A percentile compares a stretch with the other conserved stretches of the same genome.
These are phyloP conservation scores for Begonia loranthoides DNA, from an alignment of 306 rosid genomes.

Conservation along the genomic window DNA sequence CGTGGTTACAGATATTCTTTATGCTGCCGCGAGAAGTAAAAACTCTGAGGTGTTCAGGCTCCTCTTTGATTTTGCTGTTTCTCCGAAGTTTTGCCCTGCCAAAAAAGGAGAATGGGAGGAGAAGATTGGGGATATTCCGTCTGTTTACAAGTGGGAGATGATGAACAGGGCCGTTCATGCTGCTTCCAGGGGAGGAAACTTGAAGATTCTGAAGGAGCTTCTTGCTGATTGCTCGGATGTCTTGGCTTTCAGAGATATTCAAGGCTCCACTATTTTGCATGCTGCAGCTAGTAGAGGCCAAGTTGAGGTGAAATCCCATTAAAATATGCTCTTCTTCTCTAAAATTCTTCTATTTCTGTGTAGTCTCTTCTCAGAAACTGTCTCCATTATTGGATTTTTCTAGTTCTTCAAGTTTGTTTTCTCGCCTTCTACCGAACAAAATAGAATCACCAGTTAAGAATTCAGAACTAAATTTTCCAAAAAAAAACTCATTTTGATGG, in stretches of 20 bases:
- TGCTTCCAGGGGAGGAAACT: conserved; percentile 89
- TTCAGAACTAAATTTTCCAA: no score
- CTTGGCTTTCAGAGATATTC: conserved; percentile 68
- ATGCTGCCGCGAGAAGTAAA: conserved; percentile 60
- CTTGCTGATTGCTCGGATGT: conserved; percentile 52
- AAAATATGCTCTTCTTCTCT: conserved; percentile 8
- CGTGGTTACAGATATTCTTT: conserved; percentile 59
- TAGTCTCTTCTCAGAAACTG: conserved; percentile 7
- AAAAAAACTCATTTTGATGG: no score
- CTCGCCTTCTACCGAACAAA: no score
- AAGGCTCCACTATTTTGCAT: conserved; percentile 75
- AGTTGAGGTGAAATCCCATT: conserved; percentile 52
- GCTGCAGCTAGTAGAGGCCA: conserved; percentile 94
- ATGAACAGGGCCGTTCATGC: conserved; percentile 82
- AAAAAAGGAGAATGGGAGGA: conserved; percentile 50
- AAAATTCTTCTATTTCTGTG: not conserved
- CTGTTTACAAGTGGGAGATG: conserved; percentile 78
- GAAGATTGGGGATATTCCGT: conserved; percentile 51
- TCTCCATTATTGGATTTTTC: not conserved
- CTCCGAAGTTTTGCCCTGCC: conserved; percentile 47
- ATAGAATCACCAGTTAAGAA: no score
- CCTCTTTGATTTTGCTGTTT: conserved; percentile 57
- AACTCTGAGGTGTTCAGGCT: conserved; percentile 39
- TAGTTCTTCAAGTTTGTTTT: not conserved
- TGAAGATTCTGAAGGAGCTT: conserved; percentile 57